Evolutionary conservation across 2,329 filamentous ascomycete genomes (phyloP).

Genomic region (Aspergillus sergii): DNA sequence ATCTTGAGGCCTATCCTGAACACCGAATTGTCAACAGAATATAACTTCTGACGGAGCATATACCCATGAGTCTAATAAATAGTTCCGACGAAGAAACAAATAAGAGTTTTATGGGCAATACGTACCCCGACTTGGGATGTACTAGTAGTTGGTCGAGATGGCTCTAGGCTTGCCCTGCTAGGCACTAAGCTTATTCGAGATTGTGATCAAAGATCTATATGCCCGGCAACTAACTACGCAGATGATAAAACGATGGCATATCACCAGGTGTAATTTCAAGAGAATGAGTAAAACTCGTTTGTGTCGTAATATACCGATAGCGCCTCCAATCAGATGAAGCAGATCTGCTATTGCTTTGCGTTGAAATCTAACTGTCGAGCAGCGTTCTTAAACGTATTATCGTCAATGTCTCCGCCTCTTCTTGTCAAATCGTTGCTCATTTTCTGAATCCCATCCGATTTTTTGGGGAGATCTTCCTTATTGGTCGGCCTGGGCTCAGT

Average conservation of each 20-base stretch:
- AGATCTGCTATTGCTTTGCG: conserved; percentile 27
- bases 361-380: conserved; percentile 83
- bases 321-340: background rate
- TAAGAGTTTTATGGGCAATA: background rate
- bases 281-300: background rate
- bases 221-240: background rate
- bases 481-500: conserved; percentile 79
- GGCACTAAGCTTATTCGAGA: background rate
- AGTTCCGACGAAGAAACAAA: background rate
- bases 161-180: background rate
- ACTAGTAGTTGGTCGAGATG: background rate
- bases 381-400: conserved; percentile 68
- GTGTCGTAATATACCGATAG: background rate
- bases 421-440: conserved; percentile 82
- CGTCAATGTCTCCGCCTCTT: conserved; percentile 71
- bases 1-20: background rate
- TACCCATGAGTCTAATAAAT: no score
- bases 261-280: background rate
- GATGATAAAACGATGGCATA: background rate
- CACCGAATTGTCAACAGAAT: background rate
- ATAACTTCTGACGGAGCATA: background rate
- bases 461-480: conserved; percentile 79
- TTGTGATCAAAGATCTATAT: background rate
- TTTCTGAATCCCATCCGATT: conserved; percentile 71
- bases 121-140: background rate